Evolutionary conservation across 192 early-diverging fungal genomes (phyloP).

Genomic region (Coemansia sp.): DNA sequence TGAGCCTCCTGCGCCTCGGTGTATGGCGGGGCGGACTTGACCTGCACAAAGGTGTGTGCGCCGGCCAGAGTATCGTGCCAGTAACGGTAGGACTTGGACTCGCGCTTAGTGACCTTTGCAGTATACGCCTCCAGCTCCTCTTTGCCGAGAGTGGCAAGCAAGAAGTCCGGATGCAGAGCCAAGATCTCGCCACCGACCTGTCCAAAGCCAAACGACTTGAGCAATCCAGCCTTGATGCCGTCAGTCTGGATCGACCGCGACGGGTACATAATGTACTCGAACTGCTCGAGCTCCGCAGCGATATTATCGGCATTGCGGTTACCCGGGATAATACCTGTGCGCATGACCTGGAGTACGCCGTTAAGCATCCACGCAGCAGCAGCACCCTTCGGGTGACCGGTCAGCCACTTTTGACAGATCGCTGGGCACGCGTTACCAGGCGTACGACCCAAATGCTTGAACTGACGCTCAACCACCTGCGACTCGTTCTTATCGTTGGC

Average conservation of each 20-base stretch:
- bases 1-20: slow-evolving; percentile 16
- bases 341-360: slow-evolving; percentile 81
- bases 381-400: slow-evolving; percentile 93
- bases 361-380: slow-evolving; percentile 98
- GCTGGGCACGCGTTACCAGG: slow-evolving; percentile 76
- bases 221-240: slow-evolving; percentile 63
- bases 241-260: slow-evolving; percentile 60
- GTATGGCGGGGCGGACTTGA: slow-evolving; percentile 34
- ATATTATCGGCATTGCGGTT: slow-evolving; percentile 76
- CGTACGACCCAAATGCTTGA: slow-evolving; percentile 82
- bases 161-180: slow-evolving; percentile 67
- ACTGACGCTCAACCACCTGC: slow-evolving; percentile 80
- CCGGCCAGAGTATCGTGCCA: slow-evolving; percentile 38
- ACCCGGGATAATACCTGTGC: slow-evolving; percentile 85
- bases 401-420: slow-evolving; percentile 91
- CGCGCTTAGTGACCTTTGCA: not conserved
- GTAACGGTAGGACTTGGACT: slow-evolving; percentile 25
- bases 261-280: slow-evolving; percentile 81
- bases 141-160: slow-evolving; percentile 47
- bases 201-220: slow-evolving; percentile 75
- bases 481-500: slow-evolving; percentile 98
- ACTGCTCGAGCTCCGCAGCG: slow-evolving; percentile 62
- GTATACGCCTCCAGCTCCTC: slow-evolving; percentile 20
- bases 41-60: slow-evolving; percentile 28
- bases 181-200: slow-evolving; percentile 74